Evolutionary conservation across 2,329 filamentous ascomycete genomes (phyloP).

Genomic region (Pseudogymnoascus sp.): DNA sequence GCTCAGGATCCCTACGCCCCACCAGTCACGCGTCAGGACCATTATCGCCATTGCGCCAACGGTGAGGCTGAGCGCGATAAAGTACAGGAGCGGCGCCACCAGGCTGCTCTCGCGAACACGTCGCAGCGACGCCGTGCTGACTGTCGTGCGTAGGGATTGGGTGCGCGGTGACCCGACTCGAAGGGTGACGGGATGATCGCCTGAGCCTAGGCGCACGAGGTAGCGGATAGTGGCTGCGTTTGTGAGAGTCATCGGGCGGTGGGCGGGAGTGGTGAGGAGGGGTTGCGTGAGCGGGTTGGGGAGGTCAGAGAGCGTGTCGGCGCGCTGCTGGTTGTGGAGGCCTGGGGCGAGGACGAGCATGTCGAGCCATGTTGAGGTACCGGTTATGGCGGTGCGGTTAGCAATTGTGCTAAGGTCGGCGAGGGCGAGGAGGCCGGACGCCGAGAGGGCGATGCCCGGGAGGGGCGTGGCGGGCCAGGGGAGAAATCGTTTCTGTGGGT

Average conservation of each 20-base stretch:
- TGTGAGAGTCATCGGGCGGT: conserved; percentile 26
- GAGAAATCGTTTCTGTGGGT: background rate
- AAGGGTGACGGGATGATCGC: conserved; percentile 39
- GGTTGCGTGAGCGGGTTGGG: conserved; percentile 30
- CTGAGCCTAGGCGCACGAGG: conserved; percentile 47
- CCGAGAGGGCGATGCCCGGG: conserved; percentile 37
- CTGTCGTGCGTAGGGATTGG: conserved; percentile 3
- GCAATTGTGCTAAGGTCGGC: conserved; percentile 50
- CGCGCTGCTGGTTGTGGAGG: conserved; percentile 51
- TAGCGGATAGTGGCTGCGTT: conserved; percentile 47
- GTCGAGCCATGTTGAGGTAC: conserved; percentile 49
- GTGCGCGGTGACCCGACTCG: conserved; percentile 37
- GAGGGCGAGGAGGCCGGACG: conserved; percentile 48
- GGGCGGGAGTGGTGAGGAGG: background rate
- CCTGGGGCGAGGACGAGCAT: conserved; percentile 50
- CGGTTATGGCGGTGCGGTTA: conserved; percentile 46
- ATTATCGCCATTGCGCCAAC: conserved; percentile 35
- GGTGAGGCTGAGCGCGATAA: conserved; percentile 40
- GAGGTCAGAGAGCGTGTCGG: conserved; percentile 37
- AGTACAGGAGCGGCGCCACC: conserved; percentile 41
- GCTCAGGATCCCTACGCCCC: conserved; percentile 39
- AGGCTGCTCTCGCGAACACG: conserved; percentile 19
- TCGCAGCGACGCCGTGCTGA: background rate
- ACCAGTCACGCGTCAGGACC: conserved; percentile 42
- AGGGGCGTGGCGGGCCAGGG: conserved; percentile 38